Percentiles rank a stretch among this genome's conserved stretches.
phyloP scores from a whole-genome alignment of 306 rosid species.

The Quercus robur region DNA sequence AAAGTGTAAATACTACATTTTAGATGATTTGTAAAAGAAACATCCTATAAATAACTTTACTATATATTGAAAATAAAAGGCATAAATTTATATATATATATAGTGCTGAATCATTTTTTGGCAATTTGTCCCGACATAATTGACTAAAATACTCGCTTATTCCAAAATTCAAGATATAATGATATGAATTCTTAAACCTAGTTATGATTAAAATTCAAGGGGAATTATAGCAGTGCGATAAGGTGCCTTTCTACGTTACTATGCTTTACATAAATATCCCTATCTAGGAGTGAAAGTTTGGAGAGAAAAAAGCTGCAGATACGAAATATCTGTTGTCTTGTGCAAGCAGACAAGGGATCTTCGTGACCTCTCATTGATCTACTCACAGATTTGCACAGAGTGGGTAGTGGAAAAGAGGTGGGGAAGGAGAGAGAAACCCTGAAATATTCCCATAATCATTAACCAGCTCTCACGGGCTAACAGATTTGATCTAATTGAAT shows the following conservation, averaged over 20 bases:
- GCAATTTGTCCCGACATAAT: background rate
- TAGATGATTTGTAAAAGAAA: too few relatives aligned
- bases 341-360: slow-evolving; percentile 30
- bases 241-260: background rate
- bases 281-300: slow-evolving; percentile 11
- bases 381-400: slow-evolving; percentile 12
- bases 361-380: background rate
- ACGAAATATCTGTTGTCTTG: slow-evolving; percentile 18
- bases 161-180: background rate
- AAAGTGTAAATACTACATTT: too few relatives aligned
- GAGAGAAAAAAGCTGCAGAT: slow-evolving; percentile 5
- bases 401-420: too few relatives aligned
- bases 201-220: background rate
- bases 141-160: background rate
- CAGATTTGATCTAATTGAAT: background rate
- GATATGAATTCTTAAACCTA: background rate
- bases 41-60: too few relatives aligned
- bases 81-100: too few relatives aligned
- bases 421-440: background rate
- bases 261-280: background rate
- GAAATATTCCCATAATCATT: background rate
- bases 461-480: background rate
- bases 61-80: too few relatives aligned
- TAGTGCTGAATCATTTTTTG: too few relatives aligned
- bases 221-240: background rate